phyloP scores from a whole-genome alignment of 306 rosid genomes.

The Clitoria ternatea region DNA sequence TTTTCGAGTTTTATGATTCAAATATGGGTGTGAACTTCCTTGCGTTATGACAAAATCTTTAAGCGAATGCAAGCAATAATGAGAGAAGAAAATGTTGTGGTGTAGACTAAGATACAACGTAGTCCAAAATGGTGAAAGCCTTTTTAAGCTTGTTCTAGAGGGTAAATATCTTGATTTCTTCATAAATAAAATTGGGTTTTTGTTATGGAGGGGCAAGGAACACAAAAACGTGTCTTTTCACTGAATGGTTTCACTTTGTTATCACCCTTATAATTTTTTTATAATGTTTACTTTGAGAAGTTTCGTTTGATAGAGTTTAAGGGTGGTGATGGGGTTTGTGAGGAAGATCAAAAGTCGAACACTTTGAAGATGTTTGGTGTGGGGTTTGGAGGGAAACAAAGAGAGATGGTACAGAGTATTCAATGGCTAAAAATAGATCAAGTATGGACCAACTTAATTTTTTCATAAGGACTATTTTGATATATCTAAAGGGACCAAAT shows the following conservation, averaged over 20 bases:
- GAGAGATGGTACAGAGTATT: constrained; percentile 24
- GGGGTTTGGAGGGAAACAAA: constrained; percentile 37
- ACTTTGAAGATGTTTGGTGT: neutral
- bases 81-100: constrained; percentile 64
- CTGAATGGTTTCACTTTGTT: constrained; percentile 22
- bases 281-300: neutral
- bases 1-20: constrained; percentile 56
- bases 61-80: constrained; percentile 57
- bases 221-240: constrained; percentile 59
- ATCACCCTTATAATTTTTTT: neutral
- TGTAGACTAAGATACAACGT: constrained; percentile 57
- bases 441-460: too few relatives aligned
- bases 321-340: neutral
- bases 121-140: constrained; percentile 59
- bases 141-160: constrained; percentile 44
- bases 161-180: constrained; percentile 51
- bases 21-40: constrained; percentile 44
- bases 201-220: constrained; percentile 66
- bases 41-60: constrained; percentile 37
- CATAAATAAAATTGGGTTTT: constrained; percentile 60
- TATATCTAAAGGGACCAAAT: too few relatives aligned
- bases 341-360: constrained; percentile 26
- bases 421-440: constrained; percentile 41
- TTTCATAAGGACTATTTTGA: too few relatives aligned
- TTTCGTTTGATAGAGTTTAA: neutral